Conservation (phyloP, 2,329 filamentous ascomycete genomes). For the Pseudogymnoascus sp. region DNA sequence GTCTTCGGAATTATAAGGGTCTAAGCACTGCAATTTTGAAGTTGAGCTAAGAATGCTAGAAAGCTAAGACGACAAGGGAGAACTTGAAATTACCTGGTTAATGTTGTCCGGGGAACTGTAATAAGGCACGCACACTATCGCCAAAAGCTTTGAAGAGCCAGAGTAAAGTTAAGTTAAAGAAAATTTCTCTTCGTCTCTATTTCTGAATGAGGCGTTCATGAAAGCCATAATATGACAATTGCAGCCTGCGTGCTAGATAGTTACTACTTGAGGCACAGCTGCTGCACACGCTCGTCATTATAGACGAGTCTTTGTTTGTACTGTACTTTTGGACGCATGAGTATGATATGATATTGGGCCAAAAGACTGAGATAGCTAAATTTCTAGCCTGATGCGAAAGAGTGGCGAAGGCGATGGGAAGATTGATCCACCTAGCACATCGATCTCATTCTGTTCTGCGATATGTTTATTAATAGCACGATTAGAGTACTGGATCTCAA, state of each 20-base stretch:
- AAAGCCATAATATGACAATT: background rate
- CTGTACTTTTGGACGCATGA: too few relatives aligned
- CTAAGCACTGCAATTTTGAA: background rate
- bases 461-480: background rate
- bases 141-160: background rate
- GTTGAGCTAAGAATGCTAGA: background rate
- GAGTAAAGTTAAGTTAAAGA: background rate
- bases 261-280: background rate
- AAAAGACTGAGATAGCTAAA: background rate
- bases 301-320: background rate
- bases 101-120: background rate
- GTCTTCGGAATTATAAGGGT: background rate
- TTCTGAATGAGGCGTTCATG: background rate
- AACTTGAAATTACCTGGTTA: background rate
- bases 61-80: background rate
- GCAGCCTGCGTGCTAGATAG: background rate
- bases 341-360: background rate
- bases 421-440: background rate
- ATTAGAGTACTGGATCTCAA: background rate
- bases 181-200: background rate
- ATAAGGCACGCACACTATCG: background rate
- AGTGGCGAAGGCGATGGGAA: background rate
- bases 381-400: background rate
- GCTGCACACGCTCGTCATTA: background rate
- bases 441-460: background rate